Evolutionary conservation across 768 basidiomycete species (phyloP).

Genomic region (Psilocybe subaeruginosa): DNA sequence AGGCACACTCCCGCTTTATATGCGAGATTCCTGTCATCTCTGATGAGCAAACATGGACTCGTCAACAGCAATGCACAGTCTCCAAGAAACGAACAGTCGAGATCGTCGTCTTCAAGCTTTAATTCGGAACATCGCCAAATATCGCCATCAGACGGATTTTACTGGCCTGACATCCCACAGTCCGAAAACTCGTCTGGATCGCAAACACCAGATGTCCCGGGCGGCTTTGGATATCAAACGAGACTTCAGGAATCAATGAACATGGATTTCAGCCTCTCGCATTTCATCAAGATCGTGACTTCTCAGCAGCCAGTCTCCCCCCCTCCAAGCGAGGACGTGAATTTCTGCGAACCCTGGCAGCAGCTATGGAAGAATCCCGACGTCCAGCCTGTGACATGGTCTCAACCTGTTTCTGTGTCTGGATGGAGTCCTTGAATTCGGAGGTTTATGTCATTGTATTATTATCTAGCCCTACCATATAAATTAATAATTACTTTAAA

Average conservation of each 20-base stretch:
- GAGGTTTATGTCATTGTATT: not conserved
- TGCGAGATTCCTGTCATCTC: conserved; percentile 54
- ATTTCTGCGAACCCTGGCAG: conserved; percentile 15
- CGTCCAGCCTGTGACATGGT: conserved; percentile 2
- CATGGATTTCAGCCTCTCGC: conserved; percentile 52
- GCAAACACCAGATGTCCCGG: conserved; percentile 3
- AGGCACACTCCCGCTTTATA: conserved; percentile 61
- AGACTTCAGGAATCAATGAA: conserved; percentile 28
- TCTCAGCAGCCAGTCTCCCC: conserved; percentile 18
- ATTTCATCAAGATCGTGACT: conserved; percentile 44
- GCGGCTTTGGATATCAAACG: conserved; percentile 10
- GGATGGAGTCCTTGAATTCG: not conserved
- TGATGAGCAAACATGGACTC: conserved; percentile 42
- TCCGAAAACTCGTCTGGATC: conserved; percentile 8
- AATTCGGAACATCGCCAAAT: conserved; percentile 9
- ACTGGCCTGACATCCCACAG: conserved; percentile 47
- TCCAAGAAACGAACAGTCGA: conserved; percentile 1
- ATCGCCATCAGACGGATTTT: conserved; percentile 34
- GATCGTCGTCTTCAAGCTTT: conserved; percentile 5
- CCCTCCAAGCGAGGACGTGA: conserved; percentile 11
- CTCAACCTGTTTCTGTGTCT: conserved; percentile 2
- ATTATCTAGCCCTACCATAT: not conserved
- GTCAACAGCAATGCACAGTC: conserved; percentile 6
- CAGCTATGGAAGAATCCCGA: conserved; percentile 5
- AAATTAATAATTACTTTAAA: conserved; percentile 2